These are phyloP conservation scores for Lepidium sativum DNA, from an alignment of 345 rosid species.

Conservation along the genomic window DNA sequence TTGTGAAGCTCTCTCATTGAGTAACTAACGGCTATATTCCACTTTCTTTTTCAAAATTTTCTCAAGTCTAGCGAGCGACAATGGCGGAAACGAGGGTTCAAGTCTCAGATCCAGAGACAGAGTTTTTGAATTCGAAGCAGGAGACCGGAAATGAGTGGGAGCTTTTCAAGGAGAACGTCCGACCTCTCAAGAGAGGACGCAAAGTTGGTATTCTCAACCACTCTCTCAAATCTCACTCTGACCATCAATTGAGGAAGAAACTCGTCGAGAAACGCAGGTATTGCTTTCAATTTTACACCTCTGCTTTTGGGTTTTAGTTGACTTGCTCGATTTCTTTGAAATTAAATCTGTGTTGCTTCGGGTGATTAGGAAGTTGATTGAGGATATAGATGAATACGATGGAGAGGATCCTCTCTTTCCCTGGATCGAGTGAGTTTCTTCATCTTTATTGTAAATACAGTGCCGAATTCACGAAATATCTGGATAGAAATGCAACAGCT, in stretches of 20 bases:
- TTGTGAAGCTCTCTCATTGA: background rate
- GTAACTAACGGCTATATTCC: constrained; percentile 25
- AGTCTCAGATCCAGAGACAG: constrained; percentile 63
- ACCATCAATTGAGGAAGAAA: constrained; percentile 40
- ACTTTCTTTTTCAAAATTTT: background rate
- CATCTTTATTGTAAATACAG: background rate
- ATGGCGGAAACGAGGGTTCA: constrained; percentile 32
- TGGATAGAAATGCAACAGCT: background rate
- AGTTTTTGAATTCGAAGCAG: constrained; percentile 56
- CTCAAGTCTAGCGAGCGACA: background rate
- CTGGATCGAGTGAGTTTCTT: constrained; percentile 59
- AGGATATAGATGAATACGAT: constrained; percentile 59
- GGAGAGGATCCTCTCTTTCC: constrained; percentile 87
- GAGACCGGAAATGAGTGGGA: constrained; percentile 87
- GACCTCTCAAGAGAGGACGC: constrained; percentile 87
- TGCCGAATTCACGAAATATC: background rate
- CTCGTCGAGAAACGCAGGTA: constrained; percentile 67
- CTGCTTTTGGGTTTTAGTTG: background rate
- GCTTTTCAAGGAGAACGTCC: constrained; percentile 79
- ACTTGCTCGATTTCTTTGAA: background rate
- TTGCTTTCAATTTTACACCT: background rate
- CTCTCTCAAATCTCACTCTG: constrained; percentile 59
- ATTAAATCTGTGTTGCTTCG: background rate
- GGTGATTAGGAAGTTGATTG: constrained; percentile 50
- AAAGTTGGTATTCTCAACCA: constrained; percentile 55